A percentile compares a stretch with the other conserved stretches of the same genome.
These are phyloP conservation scores for Ganoderma multipileum DNA, from an alignment of 1,284 basidiomycete species.

Conservation along the genomic window DNA sequence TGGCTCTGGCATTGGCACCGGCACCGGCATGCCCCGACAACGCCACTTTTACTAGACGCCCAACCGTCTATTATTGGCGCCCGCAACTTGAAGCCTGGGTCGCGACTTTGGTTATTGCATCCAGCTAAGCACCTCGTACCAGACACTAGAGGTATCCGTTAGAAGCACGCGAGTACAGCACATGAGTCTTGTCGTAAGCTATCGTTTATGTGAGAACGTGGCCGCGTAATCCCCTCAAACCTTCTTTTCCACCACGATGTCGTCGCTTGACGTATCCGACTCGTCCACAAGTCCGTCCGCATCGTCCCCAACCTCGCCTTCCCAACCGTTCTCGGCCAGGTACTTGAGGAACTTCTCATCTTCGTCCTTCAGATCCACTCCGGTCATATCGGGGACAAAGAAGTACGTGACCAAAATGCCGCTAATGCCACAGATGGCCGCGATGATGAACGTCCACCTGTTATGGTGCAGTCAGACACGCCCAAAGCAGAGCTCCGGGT, in stretches of 20 bases:
- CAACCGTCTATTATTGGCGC: too few species aligned
- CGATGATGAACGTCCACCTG: slow-evolving; percentile 77
- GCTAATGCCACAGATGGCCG: slow-evolving; percentile 68
- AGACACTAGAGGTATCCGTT: too few species aligned
- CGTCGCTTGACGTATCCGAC: slow-evolving; percentile 26
- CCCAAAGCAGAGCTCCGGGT: neutral
- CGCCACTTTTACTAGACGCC: too few species aligned
- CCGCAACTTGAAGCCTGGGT: too few species aligned
- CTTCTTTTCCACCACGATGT: slow-evolving; percentile 27
- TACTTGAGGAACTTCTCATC: slow-evolving; percentile 69
- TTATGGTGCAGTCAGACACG: neutral
- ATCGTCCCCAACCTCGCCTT: slow-evolving; percentile 64
- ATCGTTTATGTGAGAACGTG: neutral
- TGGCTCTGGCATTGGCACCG: too few species aligned
- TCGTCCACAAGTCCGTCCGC: slow-evolving; percentile 44
- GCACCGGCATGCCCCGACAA: too few species aligned
- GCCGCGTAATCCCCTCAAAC: slow-evolving; percentile 5
- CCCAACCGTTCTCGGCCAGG: slow-evolving; percentile 69
- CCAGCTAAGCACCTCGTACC: too few species aligned
- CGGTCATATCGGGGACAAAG: slow-evolving; percentile 75
- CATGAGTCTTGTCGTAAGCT: slow-evolving; percentile 7
- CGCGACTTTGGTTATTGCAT: too few species aligned
- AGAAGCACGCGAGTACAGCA: neutral
- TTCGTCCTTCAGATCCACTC: slow-evolving; percentile 71
- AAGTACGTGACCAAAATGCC: slow-evolving; percentile 74